Base-by-base conservation (phyloP, 1,139 yeast genomes). In the Geotrichum reessii region DNA sequence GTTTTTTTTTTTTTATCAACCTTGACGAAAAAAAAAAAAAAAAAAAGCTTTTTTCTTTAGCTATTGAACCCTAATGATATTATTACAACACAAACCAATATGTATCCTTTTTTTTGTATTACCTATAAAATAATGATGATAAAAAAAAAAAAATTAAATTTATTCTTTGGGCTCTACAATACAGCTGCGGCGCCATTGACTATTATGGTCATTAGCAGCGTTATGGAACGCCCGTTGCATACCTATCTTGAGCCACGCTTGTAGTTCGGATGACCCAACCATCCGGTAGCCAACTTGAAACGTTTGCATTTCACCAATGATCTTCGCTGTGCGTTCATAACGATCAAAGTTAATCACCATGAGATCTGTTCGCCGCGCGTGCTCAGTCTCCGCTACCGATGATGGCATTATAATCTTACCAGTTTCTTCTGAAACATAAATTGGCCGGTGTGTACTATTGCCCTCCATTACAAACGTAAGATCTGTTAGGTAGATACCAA, bases 381-480 rank as follows among this genome's bases (percentile, higher is more conserved):
- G 14, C 12, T 11, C 28, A n/a, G 47, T 12, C 19, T 47, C 42
- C 9, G 22, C 17, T n/a, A 37, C 49, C 40, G 47, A 40, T 3
- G 56, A 53, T 1, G 59, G 53, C 12, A 52, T 47, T 27, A 56
- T 21, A 7, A 52, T 49, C 9, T 37, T 42, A 2, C 52, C 56
- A 5, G 54, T 40, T 54, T 64, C 58, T 33, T 50, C 50, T 52
- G 60, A 65, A 27, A 62, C 52, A 11, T 61, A 50, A 24, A 65
- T 58, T 68, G 92, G 77, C 67, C 79, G 82, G 65, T 81, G 55
- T 53, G 66, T 85, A 46, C 90, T 82, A 70, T 90, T 91, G n/a
- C 97, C 97, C 67, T 92, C 98, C 54, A 85, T 84, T 24, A 90
- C 85, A 73, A 91, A 88, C 0, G 96, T 90, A 67, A 92, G 76